Evolutionary conservation across 2,329 filamentous ascomycete genomes (phyloP).

Genomic region (Microdochium paspali): DNA sequence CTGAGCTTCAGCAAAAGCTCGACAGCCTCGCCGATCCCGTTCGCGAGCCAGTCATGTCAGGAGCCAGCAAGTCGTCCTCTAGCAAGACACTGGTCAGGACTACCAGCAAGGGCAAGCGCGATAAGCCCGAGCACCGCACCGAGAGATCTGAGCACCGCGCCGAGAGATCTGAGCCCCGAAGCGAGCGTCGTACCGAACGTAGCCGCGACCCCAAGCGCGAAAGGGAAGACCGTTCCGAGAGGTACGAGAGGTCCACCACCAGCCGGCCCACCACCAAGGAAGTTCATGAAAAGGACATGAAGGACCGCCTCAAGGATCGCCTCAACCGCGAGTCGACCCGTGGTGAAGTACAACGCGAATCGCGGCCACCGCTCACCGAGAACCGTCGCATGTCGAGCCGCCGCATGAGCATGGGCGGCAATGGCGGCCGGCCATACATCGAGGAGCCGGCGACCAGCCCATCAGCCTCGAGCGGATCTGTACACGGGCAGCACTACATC

Average conservation of each 20-base stretch:
- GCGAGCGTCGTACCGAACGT: background rate
- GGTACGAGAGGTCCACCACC: slow-evolving; percentile 3
- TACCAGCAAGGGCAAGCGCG: background rate
- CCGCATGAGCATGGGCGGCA: slow-evolving; percentile 5
- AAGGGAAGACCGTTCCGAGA: background rate
- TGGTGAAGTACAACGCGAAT: too few species aligned
- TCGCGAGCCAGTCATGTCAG: slow-evolving; percentile 2
- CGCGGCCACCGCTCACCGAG: background rate
- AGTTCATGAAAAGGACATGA: slow-evolving; percentile 3
- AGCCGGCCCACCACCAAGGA: slow-evolving; percentile 8
- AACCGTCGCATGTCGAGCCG: slow-evolving; percentile 5
- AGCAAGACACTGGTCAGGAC: background rate
- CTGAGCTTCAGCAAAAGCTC: slow-evolving; percentile 6
- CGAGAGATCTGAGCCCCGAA: background rate
- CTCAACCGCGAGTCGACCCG: slow-evolving; percentile 6
- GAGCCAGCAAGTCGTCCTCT: slow-evolving; percentile 2
- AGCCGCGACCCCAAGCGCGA: background rate
- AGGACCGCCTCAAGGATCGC: slow-evolving; percentile 6
- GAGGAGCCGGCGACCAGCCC: slow-evolving; percentile 8
- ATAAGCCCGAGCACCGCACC: background rate
- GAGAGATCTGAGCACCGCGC: background rate
- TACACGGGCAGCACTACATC: slow-evolving; percentile 6
- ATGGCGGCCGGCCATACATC: slow-evolving; percentile 9
- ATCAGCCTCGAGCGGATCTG: slow-evolving; percentile 1
- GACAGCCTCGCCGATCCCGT: slow-evolving; percentile 1